Base-by-base conservation (phyloP, 2,329 filamentous ascomycete genomes). In the Ascochyta koolunga region DNA sequence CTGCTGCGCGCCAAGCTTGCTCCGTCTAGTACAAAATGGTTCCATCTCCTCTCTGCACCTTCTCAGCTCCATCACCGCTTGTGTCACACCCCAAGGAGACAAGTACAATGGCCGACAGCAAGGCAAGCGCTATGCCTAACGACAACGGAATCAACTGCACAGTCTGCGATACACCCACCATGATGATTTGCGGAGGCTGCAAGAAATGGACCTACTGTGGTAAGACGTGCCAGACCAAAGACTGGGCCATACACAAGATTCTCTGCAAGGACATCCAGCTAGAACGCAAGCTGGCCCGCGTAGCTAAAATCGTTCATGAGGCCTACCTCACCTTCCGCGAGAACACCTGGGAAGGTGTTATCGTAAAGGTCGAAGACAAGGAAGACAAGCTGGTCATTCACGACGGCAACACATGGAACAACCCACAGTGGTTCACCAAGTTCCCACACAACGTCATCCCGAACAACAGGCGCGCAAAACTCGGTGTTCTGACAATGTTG, bases 281-380 rank as follows among this genome's bases (percentile, higher is more conserved):
- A 1, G 29, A 41, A 27, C 22, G 41, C 11, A 22, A 5, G 18
- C 35, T 57, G 9, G 35, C 16, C 1, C 44, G 49, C 13, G 32
- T 31, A 2, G 44, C 54, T 10, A 29, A 45, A 4, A 7, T 57
- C 8, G 21, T 53, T 13, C 54, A 57, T 4, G 19, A 37, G 15
- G 54, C 44, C 2, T 57, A 35, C 9, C 22, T 53, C 16, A 31
- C 27, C 11, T 57, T 57, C 32, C 36, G 45, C 8, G 49, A 57
- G 36, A 44, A 50, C 18, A 53, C 49, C 1, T 57, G 44, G 40
- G 40, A 50, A 25, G 33, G 16, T 4, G 29, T 31, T 3, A 47
- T 57, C 19, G 19, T 22, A 4, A 39, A 29, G 32, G n/a, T 53
- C 11, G 49, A 46, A 15, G 25, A 44, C 15, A 10, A 32, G 3